Evolutionary conservation across 306 rosid genomes (phyloP).

Genomic region (Cucurbita pepo): DNA sequence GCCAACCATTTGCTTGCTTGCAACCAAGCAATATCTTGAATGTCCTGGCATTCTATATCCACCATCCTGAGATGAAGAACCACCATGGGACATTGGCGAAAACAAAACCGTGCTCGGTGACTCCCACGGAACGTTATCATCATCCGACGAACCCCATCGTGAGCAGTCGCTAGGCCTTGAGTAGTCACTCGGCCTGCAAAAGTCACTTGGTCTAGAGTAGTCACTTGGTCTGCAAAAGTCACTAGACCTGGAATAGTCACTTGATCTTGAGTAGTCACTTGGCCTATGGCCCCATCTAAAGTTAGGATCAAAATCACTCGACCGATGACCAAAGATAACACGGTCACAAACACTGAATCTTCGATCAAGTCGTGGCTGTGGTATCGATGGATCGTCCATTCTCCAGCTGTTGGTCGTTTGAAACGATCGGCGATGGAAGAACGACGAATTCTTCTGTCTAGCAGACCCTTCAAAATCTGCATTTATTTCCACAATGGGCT

Average conservation of each 20-base stretch:
- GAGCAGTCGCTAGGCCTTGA: conserved; percentile 56
- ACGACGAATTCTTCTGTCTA: conserved; percentile 86
- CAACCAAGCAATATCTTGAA: conserved; percentile 89
- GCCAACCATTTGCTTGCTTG: conserved; percentile 99
- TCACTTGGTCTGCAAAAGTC: conserved; percentile 23
- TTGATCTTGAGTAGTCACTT: conserved; percentile 54
- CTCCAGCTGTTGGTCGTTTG: conserved; percentile 86
- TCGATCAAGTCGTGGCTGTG: conserved; percentile 72
- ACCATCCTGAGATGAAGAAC: conserved; percentile 57
- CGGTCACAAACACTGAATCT: conserved; percentile 94
- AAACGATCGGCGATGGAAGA: conserved; percentile 84
- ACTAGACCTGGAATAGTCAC: conserved; percentile 26
- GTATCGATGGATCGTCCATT: conserved; percentile 66
- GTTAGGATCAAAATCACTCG: conserved; percentile 63
- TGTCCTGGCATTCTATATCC: conserved; percentile 64
- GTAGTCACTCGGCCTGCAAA: conserved; percentile 17
- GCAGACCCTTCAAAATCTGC: conserved; percentile 96
- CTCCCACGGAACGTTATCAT: conserved; percentile 75
- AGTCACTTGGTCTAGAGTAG: conserved; percentile 16
- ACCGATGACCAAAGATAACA: conserved; percentile 75
- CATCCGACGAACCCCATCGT: conserved; percentile 96
- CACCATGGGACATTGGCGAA: conserved; percentile 76
- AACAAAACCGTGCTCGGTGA: conserved; percentile 83
- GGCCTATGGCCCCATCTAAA: conserved; percentile 75
- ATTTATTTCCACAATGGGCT: conserved; percentile 67